Percentiles rank a stretch among this genome's conserved stretches.
These are phyloP conservation scores for Chrysopogon serrulatus DNA, from an alignment of 176 grass and related monocot species.

Conservation along the genomic window DNA sequence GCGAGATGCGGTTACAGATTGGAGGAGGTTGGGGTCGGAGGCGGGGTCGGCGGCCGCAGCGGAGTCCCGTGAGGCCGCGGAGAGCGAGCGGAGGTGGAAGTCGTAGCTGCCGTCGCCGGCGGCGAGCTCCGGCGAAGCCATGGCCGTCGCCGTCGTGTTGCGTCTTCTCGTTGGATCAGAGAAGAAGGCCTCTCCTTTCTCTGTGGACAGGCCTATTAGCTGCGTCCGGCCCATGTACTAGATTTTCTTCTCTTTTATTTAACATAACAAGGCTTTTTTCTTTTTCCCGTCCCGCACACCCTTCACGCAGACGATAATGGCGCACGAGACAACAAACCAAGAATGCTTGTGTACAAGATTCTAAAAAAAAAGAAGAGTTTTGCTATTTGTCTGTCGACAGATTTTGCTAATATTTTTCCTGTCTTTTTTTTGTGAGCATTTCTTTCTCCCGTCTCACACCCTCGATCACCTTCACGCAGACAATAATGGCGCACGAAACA, in stretches of 20 bases:
- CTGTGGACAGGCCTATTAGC: not conserved
- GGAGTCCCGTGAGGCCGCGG: constrained; percentile 75
- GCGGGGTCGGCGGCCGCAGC: constrained; percentile 58
- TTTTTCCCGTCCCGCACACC: not conserved
- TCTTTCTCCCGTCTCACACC: not conserved
- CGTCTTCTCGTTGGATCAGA: not conserved
- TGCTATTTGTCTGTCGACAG: no score
- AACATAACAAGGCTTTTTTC: no score
- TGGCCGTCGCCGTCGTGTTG: constrained; percentile 20
- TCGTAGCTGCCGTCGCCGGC: constrained; percentile 59
- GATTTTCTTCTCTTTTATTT: not conserved
- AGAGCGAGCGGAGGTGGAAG: constrained; percentile 93
- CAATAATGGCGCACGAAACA: not conserved
- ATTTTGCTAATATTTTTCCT: no score
- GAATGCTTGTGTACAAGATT: no score
- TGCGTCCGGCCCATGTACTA: not conserved
- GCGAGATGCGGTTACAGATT: constrained; percentile 53
- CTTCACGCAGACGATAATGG: not conserved
- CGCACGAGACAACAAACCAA: no score
- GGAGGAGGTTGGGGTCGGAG: constrained; percentile 75
- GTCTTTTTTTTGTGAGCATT: no score
- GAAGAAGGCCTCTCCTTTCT: not conserved
- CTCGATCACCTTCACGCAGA: not conserved
- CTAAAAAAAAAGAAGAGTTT: no score
- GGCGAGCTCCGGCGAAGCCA: constrained; percentile 39